Evolutionary conservation across 345 rosid species (phyloP).

Genomic region (Lepidium didymum): DNA sequence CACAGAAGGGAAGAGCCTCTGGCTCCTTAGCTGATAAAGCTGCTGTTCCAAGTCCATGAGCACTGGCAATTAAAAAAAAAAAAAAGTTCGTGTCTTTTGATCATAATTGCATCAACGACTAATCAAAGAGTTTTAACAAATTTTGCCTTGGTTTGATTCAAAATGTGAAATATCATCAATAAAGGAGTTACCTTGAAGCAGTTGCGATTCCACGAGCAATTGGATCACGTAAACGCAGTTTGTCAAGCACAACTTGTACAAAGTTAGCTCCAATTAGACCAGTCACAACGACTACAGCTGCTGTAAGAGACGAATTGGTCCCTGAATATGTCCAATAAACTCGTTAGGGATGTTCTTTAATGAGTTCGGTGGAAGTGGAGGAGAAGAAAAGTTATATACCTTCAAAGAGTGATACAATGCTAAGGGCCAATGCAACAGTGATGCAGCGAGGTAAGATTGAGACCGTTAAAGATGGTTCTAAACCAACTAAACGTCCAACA

Average conservation of each 20-base stretch:
- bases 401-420: constrained; percentile 85
- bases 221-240: constrained; percentile 61
- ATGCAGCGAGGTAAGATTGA: constrained; percentile 92
- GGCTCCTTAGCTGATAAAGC: constrained; percentile 96
- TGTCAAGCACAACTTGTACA: constrained; percentile 76
- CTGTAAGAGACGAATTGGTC: constrained; percentile 83
- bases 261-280: constrained; percentile 92
- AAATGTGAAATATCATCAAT: background rate
- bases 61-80: constrained; percentile 37
- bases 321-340: constrained; percentile 35
- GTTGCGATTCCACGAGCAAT: constrained; percentile 92
- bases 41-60: constrained; percentile 98
- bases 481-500: constrained; percentile 62
- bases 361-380: background rate
- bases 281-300: constrained; percentile 90
- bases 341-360: background rate
- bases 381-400: constrained; percentile 32
- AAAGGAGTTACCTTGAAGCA: constrained; percentile 63
- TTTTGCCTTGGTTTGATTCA: background rate
- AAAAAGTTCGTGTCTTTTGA: background rate
- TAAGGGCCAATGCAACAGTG: constrained; percentile 91
- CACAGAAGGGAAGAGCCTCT: constrained; percentile 92
- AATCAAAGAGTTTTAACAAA: background rate
- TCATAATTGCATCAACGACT: background rate
- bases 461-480: constrained; percentile 67